Evolutionary conservation across 208 protist species (phyloP), one percentile per base, ranked within the genome.

Genomic region (Leishmania guyanensis): DNA sequence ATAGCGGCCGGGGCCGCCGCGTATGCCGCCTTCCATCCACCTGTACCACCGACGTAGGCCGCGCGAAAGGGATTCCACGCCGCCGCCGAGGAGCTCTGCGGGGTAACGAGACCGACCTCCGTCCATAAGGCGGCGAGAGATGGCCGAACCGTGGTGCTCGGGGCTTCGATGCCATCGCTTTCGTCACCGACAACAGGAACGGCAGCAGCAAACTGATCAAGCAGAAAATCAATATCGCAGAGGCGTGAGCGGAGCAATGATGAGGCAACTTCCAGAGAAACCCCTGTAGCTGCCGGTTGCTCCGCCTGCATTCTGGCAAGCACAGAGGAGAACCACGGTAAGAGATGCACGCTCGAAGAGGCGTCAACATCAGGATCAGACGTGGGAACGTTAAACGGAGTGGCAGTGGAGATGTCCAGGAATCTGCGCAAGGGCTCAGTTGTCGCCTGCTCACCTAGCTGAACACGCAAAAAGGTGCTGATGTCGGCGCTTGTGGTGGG

Each of bases 11-110:
- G 82, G 2, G 82, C 71, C 8, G 54, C 50, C 10, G 22, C 56
- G 36, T 78, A 85, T 5, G 77, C 76, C 3, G 71, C 16, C 16
- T 22, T 66, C 82, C 82, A 85, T 54, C 76, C 76, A 20, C 29
- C 26, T 17, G n/a, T 5, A n/a, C 62, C 26, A n/a, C 62, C 76
- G 10, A 56, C 50, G 48, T 72, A n/a, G 8, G 76, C 26, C 29
- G 76, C 76, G 29, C 26, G 17, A 68, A 79, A 79, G 14, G 64
- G 58, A 58, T 79, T 48, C 76, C 76, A 79, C 29, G 29, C 76
- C 22, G 54, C 50, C 58, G 54, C 22, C 10, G 74, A 58, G 33
- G 74, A 39, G 36, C 36, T 26, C 39, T 43, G 16, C 56, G 74
- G 74, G 29, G 56, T 48, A n/a, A 3, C 64, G 33, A 79, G 51